These are phyloP conservation scores for Sarocladium kiliense DNA, from an alignment of 2,329 filamentous ascomycete species.

Conservation along the genomic window DNA sequence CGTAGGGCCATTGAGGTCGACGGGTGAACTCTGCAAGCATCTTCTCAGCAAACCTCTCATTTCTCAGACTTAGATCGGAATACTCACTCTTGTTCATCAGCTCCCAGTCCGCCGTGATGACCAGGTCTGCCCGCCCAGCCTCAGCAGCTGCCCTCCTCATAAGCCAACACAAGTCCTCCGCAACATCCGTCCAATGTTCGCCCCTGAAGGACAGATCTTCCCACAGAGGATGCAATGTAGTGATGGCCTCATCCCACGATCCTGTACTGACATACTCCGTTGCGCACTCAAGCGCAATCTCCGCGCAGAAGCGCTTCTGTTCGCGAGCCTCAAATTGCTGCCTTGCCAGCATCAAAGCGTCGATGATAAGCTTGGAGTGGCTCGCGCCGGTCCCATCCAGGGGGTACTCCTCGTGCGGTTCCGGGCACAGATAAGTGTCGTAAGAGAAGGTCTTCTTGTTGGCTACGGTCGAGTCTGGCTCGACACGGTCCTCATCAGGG, in stretches of 20 bases:
- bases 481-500: slow-evolving; percentile 51
- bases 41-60: not conserved
- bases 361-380: slow-evolving; percentile 50
- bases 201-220: slow-evolving; percentile 48
- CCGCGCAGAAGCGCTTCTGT: slow-evolving; percentile 48
- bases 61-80: no score
- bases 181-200: slow-evolving; percentile 55
- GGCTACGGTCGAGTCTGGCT: slow-evolving; percentile 42
- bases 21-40: slow-evolving; percentile 45
- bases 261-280: slow-evolving; percentile 47
- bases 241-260: slow-evolving; percentile 49
- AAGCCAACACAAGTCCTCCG: slow-evolving; percentile 58
- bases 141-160: slow-evolving; percentile 51
- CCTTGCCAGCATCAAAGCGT: slow-evolving; percentile 45
- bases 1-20: slow-evolving; percentile 55
- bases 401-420: slow-evolving; percentile 56
- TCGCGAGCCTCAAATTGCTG: slow-evolving; percentile 48
- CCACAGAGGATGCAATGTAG: slow-evolving; percentile 53
- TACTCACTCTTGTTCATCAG: slow-evolving; percentile 52
- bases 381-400: slow-evolving; percentile 45
- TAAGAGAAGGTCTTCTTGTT: slow-evolving; percentile 49
- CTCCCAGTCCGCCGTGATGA: slow-evolving; percentile 62
- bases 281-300: slow-evolving; percentile 52
- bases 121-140: slow-evolving; percentile 46
- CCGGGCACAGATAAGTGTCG: slow-evolving; percentile 62